Conservation (phyloP, 768 basidiomycete species). For the Ramaria rubella region DNA sequence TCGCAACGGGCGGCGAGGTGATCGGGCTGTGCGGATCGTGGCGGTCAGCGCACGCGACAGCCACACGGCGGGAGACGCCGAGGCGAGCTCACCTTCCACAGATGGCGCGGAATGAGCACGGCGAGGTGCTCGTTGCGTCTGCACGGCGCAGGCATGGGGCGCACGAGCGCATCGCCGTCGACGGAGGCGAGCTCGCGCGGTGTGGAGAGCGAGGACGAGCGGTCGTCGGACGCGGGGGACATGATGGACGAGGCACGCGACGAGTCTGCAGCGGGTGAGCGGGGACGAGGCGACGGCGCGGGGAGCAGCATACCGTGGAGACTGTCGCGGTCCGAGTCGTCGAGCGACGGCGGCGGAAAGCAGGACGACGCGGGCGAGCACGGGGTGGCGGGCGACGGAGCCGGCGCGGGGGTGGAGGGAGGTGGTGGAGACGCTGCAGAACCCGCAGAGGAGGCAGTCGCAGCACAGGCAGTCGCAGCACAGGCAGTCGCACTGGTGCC, state of each 20-base stretch:
- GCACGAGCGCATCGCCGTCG: not conserved
- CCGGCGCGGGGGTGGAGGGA: constrained; percentile 13
- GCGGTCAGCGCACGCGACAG: not conserved
- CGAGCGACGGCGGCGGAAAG: not conserved
- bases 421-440: not conserved
- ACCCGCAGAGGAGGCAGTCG: constrained; percentile 6
- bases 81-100: constrained; percentile 60
- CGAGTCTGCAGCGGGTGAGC: not conserved
- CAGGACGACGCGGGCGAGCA: not conserved
- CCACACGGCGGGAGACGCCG: not conserved
- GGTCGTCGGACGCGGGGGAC: not conserved
- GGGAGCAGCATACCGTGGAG: too few relatives aligned
- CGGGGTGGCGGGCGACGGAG: constrained; percentile 13
- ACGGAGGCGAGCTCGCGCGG: not conserved
- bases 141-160: constrained; percentile 14
- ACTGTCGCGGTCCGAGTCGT: too few relatives aligned
- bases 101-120: constrained; percentile 56
- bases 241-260: not conserved
- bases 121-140: constrained; percentile 67
- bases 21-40: constrained; percentile 6
- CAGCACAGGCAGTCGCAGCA: not conserved
- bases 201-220: not conserved
- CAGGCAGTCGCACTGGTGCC: too few relatives aligned
- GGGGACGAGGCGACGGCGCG: not conserved
- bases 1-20: constrained; percentile 55